These are phyloP conservation scores for Adansonia rubrostipa DNA, from an alignment of 441 rosid species.

Conservation along the genomic window DNA sequence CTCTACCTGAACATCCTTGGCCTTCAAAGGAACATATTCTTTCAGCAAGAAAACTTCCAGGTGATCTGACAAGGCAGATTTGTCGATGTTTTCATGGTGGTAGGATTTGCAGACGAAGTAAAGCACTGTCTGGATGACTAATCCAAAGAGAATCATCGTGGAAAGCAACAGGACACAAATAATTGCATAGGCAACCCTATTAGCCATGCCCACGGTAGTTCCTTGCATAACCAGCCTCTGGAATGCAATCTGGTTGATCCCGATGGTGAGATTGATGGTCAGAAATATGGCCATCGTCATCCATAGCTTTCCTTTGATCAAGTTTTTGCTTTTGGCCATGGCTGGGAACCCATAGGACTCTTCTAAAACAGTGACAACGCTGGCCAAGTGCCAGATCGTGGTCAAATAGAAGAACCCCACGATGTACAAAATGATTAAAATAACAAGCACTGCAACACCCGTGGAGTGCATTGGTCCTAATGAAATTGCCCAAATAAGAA, in stretches of 20 bases:
- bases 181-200: conserved; percentile 36
- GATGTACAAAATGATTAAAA: conserved; percentile 9
- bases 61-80: conserved; percentile 54
- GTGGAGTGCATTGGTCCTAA: not conserved
- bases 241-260: conserved; percentile 27
- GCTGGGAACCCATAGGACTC: conserved; percentile 50
- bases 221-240: conserved; percentile 39
- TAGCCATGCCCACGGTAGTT: not conserved
- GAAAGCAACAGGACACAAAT: conserved; percentile 45
- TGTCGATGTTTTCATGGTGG: conserved; percentile 64
- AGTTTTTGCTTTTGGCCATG: conserved; percentile 42
- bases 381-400: conserved; percentile 53
- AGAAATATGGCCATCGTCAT: conserved; percentile 30
- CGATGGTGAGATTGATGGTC: not conserved
- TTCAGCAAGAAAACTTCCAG: conserved; percentile 55
- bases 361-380: conserved; percentile 61
- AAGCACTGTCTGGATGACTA: conserved; percentile 57
- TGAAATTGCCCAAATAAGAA: not conserved
- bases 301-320: conserved; percentile 49
- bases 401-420: conserved; percentile 45
- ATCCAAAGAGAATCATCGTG: conserved; percentile 40
- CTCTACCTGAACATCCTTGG: conserved; percentile 61
- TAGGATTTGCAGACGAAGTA: conserved; percentile 68
- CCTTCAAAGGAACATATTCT: conserved; percentile 56
- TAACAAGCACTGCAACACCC: not conserved